Conservation (phyloP, 768 basidiomycete species). For the Hemileccinum rubropunctum region DNA sequence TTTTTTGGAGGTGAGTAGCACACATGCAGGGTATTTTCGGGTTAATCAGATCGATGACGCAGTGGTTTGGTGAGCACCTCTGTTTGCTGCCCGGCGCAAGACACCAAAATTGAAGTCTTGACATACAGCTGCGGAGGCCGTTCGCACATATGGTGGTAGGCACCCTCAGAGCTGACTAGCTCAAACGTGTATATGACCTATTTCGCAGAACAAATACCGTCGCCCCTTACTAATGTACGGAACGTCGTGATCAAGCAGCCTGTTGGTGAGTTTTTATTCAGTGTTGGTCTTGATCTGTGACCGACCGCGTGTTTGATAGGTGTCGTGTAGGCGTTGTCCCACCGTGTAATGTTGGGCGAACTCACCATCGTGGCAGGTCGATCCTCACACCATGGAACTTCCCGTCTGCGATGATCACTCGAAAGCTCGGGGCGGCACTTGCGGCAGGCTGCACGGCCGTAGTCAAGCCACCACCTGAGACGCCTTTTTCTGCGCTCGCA, state of each 20-base stretch:
- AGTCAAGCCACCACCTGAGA: slow-evolving; percentile 93
- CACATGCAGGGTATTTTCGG: background rate
- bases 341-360: background rate
- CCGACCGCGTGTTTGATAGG: slow-evolving; percentile 27
- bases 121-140: slow-evolving; percentile 79
- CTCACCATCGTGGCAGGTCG: slow-evolving; percentile 43
- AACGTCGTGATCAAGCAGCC: slow-evolving; percentile 95
- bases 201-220: slow-evolving; percentile 75
- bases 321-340: slow-evolving; percentile 41
- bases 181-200: background rate
- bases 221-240: slow-evolving; percentile 61
- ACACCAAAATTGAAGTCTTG: slow-evolving; percentile 1
- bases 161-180: background rate
- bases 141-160: slow-evolving; percentile 86
- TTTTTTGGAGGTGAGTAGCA: slow-evolving; percentile 65
- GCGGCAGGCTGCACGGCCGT: slow-evolving; percentile 97
- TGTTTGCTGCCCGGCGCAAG: background rate
- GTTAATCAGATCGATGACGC: slow-evolving; percentile 6
- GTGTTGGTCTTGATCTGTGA: slow-evolving; percentile 36
- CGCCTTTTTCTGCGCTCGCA: slow-evolving; percentile 90
- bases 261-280: slow-evolving; percentile 50
- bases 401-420: slow-evolving; percentile 91
- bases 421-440: slow-evolving; percentile 86
- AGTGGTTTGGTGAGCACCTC: slow-evolving; percentile 74
- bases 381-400: slow-evolving; percentile 92